Evolutionary conservation across 129 eudicot species (phyloP).

Genomic region (sunflower (Helianthus annuus)): DNA sequence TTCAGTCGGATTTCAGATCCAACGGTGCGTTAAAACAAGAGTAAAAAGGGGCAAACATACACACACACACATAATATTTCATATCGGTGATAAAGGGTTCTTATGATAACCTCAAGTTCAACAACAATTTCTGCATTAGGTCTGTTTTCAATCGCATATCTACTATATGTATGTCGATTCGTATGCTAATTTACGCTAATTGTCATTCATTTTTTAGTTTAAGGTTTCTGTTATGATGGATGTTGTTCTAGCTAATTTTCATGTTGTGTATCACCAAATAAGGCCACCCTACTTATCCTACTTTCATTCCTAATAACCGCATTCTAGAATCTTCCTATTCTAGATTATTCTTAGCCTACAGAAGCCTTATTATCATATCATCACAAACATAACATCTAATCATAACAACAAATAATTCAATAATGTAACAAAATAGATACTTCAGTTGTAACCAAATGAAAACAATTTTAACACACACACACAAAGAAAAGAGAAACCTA

Average conservation of each 20-base stretch:
- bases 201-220: conserved; percentile 17
- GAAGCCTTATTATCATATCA: neutral
- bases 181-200: conserved; percentile 1
- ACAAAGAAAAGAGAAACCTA: no score
- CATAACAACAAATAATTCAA: neutral
- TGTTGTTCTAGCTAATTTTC: conserved; percentile 2
- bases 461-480: neutral
- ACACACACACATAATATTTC: conserved; percentile 28
- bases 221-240: conserved; percentile 32
- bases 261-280: neutral
- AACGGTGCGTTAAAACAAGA: neutral
- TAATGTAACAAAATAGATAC: neutral
- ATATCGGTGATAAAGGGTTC: conserved; percentile 19
- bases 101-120: conserved; percentile 10
- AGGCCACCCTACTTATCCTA: neutral
- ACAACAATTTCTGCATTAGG: conserved; percentile 22
- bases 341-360: neutral
- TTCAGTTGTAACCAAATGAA: neutral
- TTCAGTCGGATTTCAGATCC: no score
- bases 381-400: neutral
- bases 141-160: conserved; percentile 23
- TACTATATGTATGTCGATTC: conserved; percentile 2
- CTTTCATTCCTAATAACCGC: neutral
- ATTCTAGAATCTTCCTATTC: neutral
- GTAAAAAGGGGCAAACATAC: conserved; percentile 24